Conservation (phyloP, 345 rosid species). For the Eucalyptus polybractea region DNA sequence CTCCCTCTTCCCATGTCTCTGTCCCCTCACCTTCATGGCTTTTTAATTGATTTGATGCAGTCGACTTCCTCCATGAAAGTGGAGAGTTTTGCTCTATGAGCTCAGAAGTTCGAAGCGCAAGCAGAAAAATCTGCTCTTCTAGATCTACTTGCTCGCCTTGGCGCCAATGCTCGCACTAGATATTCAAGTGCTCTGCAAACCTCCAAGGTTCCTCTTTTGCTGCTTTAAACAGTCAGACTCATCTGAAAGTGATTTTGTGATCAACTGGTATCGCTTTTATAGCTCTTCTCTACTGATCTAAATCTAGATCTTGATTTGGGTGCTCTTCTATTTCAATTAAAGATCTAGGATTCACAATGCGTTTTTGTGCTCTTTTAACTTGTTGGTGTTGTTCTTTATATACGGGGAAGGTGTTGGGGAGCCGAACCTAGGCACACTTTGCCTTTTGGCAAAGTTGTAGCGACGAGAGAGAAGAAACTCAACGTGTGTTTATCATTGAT, state of each 20-base stretch:
- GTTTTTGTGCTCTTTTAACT: neutral
- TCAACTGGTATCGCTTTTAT: neutral
- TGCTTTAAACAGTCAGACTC: neutral
- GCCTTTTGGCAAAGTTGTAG: neutral
- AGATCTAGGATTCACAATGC: neutral
- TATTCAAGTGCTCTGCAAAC: neutral
- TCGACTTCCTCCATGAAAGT: neutral
- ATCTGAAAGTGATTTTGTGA: neutral
- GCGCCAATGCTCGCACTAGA: neutral
- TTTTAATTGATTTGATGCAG: neutral
- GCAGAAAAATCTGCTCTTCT: neutral
- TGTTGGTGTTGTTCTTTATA: neutral
- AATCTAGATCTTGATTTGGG: neutral
- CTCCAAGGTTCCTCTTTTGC: neutral
- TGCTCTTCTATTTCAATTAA: neutral
- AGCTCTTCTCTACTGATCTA: neutral
- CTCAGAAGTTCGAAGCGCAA: neutral
- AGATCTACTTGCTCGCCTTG: neutral
- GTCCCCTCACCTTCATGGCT: neutral
- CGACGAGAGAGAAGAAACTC: too few species aligned
- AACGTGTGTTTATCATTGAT: too few species aligned
- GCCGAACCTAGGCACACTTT: rapidly evolving
- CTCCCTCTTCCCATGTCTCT: neutral
- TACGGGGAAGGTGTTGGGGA: neutral
- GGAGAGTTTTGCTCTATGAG: neutral